These are phyloP conservation scores for Leptographium flavum DNA, from an alignment of 2,329 filamentous ascomycete species.

Conservation along the genomic window DNA sequence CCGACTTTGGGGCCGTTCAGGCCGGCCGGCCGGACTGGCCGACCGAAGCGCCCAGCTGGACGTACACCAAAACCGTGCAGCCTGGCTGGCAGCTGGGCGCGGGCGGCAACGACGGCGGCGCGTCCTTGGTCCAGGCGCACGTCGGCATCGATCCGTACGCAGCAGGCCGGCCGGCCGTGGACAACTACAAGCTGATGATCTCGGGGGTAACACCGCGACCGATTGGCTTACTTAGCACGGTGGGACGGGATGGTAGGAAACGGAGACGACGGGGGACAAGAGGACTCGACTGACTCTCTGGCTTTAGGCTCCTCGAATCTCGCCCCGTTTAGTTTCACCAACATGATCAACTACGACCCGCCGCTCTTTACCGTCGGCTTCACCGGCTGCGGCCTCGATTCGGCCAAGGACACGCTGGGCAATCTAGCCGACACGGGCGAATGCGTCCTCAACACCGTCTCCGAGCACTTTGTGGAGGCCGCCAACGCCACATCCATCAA, in stretches of 20 bases:
- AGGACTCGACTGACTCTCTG: no score
- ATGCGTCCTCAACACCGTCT: constrained; percentile 78
- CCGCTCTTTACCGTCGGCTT: constrained; percentile 60
- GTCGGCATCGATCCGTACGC: constrained; percentile 71
- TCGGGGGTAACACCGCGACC: constrained; percentile 71
- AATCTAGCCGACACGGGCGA: constrained; percentile 61
- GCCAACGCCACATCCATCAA: constrained; percentile 70
- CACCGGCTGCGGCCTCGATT: constrained; percentile 23
- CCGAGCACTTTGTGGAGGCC: constrained; percentile 72
- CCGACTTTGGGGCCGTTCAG: constrained; percentile 63
- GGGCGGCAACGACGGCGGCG: constrained; percentile 41
- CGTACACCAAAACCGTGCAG: constrained; percentile 47
- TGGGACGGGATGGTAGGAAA: constrained; percentile 43
- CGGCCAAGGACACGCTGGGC: constrained; percentile 63
- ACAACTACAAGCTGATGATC: constrained; percentile 91
- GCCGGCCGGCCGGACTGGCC: constrained; percentile 44
- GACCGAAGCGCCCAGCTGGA: constrained; percentile 30
- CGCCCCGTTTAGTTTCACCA: constrained; percentile 78
- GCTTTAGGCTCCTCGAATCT: constrained; percentile 59
- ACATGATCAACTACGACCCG: constrained; percentile 72
- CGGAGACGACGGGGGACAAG: no score
- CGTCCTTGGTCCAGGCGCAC: constrained; percentile 34
- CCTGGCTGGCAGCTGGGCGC: constrained; percentile 52
- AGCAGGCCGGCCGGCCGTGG: constrained; percentile 46
- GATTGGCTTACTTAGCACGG: constrained; percentile 50